Conservation (phyloP, 192 early-diverging fungal genomes). For the Umbelopsis ramanniana region DNA sequence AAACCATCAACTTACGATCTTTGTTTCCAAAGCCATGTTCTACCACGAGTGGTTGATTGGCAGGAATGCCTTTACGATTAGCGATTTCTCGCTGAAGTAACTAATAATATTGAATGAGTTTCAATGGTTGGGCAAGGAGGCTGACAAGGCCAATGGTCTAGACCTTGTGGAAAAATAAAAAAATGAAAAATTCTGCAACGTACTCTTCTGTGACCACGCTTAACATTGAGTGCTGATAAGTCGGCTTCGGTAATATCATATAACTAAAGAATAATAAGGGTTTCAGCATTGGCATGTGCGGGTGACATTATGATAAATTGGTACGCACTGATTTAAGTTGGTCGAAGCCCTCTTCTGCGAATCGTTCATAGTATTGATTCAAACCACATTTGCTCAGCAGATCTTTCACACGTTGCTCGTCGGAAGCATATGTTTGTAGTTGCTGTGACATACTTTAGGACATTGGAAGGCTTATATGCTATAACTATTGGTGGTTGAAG, state of each 20-base stretch:
- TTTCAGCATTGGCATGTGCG: no score
- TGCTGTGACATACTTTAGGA: constrained; percentile 6
- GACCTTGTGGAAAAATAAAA: no score
- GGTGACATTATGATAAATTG: no score
- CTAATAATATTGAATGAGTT: constrained; percentile 7
- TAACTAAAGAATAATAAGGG: constrained; percentile 23
- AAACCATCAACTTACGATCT: constrained; percentile 2
- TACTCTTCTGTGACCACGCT: constrained; percentile 51
- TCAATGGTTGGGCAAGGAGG: no score
- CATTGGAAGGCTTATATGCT: background rate
- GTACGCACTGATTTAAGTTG: constrained; percentile 42
- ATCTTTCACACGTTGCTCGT: constrained; percentile 21
- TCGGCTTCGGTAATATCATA: constrained; percentile 45
- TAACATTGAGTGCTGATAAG: constrained; percentile 41
- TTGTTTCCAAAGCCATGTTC: constrained; percentile 3
- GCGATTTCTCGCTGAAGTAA: constrained; percentile 45
- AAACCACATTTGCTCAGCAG: constrained; percentile 34
- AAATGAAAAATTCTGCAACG: constrained; percentile 12
- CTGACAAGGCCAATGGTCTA: no score
- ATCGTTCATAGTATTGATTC: constrained; percentile 37
- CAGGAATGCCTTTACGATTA: constrained; percentile 35
- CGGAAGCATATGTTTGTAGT: background rate
- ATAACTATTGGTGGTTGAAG: background rate
- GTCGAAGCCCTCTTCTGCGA: constrained; percentile 49
- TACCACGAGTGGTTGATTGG: constrained; percentile 29